Conservation (phyloP, 1,284 basidiomycete genomes). For the Pseudozyma pruni region DNA sequence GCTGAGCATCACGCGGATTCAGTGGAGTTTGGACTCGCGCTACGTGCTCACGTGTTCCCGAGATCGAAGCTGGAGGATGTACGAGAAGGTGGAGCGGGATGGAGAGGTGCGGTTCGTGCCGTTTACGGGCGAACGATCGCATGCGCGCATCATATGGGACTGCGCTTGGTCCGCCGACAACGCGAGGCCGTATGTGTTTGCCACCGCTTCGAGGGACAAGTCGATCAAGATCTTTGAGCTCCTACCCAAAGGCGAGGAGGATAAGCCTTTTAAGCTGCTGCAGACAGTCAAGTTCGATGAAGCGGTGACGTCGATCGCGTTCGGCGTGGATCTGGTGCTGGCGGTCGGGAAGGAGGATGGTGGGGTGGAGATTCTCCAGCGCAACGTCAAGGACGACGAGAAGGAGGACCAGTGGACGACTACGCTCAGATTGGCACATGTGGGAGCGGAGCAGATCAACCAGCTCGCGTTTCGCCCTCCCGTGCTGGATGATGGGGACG, state of each 20-base stretch:
- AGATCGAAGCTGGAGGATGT: slow-evolving; percentile 93
- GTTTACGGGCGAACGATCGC: slow-evolving; percentile 75
- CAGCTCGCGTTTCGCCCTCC: slow-evolving; percentile 56
- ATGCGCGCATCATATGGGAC: slow-evolving; percentile 95
- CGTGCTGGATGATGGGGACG: slow-evolving; percentile 40
- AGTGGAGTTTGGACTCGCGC: slow-evolving; percentile 85
- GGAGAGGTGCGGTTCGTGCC: slow-evolving; percentile 34
- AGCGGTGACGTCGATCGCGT: slow-evolving; percentile 49
- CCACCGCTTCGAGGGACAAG: slow-evolving; percentile 93
- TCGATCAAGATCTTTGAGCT: slow-evolving; percentile 73
- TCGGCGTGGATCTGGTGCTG: slow-evolving; percentile 69
- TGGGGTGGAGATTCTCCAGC: slow-evolving; percentile 76
- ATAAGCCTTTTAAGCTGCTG: slow-evolving; percentile 33
- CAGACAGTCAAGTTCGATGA: slow-evolving; percentile 46
- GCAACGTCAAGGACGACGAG: neutral
- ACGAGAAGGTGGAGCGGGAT: slow-evolving; percentile 68
- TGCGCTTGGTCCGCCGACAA: slow-evolving; percentile 78
- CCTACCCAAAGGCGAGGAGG: neutral
- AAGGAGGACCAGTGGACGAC: slow-evolving; percentile 19
- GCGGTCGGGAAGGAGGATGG: slow-evolving; percentile 96
- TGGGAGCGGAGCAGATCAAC: slow-evolving; percentile 59
- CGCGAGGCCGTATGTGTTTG: slow-evolving; percentile 74
- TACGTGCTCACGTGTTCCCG: slow-evolving; percentile 85
- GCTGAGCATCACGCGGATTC: slow-evolving; percentile 87
- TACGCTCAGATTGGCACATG: slow-evolving; percentile 24